Conservation (phyloP, 768 basidiomycete genomes). For the Dictyophora rubrovolvata region DNA sequence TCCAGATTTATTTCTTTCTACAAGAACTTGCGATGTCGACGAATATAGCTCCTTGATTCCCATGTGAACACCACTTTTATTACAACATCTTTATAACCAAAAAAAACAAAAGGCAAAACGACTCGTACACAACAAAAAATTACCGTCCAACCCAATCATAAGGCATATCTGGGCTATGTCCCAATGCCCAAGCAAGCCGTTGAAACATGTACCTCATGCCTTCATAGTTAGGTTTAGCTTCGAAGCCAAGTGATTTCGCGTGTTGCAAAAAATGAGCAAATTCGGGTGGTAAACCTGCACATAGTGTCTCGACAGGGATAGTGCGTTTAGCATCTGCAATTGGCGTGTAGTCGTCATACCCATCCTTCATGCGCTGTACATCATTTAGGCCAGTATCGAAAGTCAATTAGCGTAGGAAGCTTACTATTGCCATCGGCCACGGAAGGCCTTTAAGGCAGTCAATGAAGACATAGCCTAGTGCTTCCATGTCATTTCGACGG, state of each 20-base stretch:
- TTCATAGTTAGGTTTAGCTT: slow-evolving; percentile 8
- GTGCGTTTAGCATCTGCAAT: slow-evolving; percentile 2
- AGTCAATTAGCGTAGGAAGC: background rate
- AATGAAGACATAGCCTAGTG: slow-evolving; percentile 4
- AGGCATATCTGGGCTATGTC: slow-evolving; percentile 4
- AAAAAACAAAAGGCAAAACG: background rate
- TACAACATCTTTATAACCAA: background rate
- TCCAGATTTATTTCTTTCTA: background rate
- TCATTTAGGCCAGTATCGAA: too few relatives aligned
- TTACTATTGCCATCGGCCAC: slow-evolving; percentile 3
- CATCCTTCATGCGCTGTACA: slow-evolving; percentile 1
- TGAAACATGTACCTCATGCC: slow-evolving; percentile 9
- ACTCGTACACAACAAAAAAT: background rate
- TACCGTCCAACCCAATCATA: slow-evolving; percentile 9
- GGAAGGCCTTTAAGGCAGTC: slow-evolving; percentile 8
- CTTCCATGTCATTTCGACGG: slow-evolving; percentile 9
- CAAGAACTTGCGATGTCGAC: background rate
- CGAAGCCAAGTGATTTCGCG: background rate
- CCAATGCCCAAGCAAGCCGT: background rate
- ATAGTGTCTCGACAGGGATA: background rate
- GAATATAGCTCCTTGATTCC: background rate
- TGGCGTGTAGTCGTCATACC: slow-evolving; percentile 5
- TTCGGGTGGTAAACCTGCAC: slow-evolving; percentile 5
- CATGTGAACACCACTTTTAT: background rate
- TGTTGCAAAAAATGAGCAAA: slow-evolving; percentile 3